Base-by-base conservation (phyloP, 345 rosid genomes). In the Microcos paniculata region DNA sequence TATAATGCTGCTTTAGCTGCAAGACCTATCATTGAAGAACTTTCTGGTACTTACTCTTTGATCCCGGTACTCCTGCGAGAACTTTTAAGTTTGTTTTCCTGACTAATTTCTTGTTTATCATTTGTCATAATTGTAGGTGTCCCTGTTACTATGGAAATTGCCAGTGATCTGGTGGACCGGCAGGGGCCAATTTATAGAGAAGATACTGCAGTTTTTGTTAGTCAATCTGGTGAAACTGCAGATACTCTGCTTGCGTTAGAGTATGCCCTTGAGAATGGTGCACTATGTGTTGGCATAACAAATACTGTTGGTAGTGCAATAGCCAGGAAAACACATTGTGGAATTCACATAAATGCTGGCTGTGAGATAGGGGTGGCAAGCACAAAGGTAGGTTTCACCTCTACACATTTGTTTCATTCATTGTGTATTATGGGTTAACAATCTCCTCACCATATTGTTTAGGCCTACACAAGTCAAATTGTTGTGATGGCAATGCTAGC, bases 211-310 rank as follows among this genome's bases (percentile, higher is more conserved):
- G 94, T 86, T 68, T 95, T 95, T 87, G 99, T 95, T 68, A 93
- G 99, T 85, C 98, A 95, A 82, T 95, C 99, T 57, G 99, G 99
- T 83, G 99, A 95, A 95, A 95, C 99, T 28, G 98, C 99, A 52
- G 99, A 95, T 87, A 87, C 99, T 21, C 78, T 95, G 76, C 84
- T 80, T 72, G 99, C 99, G 18, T 71, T 95, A 65, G 94, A 90
- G 59, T 91, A 95, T 80, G 97, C 99, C 75, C 78, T 79, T 1
- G 96, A 89, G 77, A 93, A 93, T 76, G 98, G 98, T 46, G 98
- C 98, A 30, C 83, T 95, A 70, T 95, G 98, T 85, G 96, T 95
- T n/a, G 97, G 99, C 71, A 93, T 95, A 77, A 95, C 94, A 24
- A 89, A 95, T 82, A 90, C 99, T 6, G 99, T 95, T 80, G 99